phyloP scores from a whole-genome alignment of 768 basidiomycete species.

The Tulasnella sp. region DNA sequence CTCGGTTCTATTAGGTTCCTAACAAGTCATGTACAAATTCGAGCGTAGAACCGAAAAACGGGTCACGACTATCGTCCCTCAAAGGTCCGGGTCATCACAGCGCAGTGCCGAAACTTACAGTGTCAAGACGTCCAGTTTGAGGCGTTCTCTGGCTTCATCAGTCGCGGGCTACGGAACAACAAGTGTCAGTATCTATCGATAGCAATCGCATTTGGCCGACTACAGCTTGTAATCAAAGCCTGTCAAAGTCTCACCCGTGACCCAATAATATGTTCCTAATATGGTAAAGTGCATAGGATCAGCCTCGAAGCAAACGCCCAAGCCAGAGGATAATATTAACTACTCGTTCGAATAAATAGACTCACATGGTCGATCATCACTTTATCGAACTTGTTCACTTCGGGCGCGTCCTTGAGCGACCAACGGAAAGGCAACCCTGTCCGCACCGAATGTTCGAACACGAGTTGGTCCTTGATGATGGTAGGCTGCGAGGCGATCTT shows the following conservation, averaged over 20 bases:
- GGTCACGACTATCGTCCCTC: too few relatives aligned
- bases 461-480: background rate
- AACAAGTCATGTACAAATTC: too few relatives aligned
- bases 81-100: too few relatives aligned
- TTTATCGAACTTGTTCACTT: background rate
- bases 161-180: background rate
- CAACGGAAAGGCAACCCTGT: conserved; percentile 5
- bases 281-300: too few relatives aligned
- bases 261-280: conserved; percentile 9
- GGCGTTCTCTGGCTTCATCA: background rate
- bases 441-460: background rate
- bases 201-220: background rate
- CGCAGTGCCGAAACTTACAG: background rate
- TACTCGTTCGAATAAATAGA: too few relatives aligned
- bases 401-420: background rate
- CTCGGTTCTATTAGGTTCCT: too few relatives aligned
- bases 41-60: too few relatives aligned
- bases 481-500: background rate
- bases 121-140: background rate
- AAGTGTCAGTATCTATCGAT: too few relatives aligned
- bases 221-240: too few relatives aligned
- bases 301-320: too few relatives aligned
- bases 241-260: background rate
- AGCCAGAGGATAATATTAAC: too few relatives aligned
- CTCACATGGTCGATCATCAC: conserved; percentile 2